phyloP scores from a whole-genome alignment of 2,329 filamentous ascomycete species.

The Cordyceps cateniannulata region DNA sequence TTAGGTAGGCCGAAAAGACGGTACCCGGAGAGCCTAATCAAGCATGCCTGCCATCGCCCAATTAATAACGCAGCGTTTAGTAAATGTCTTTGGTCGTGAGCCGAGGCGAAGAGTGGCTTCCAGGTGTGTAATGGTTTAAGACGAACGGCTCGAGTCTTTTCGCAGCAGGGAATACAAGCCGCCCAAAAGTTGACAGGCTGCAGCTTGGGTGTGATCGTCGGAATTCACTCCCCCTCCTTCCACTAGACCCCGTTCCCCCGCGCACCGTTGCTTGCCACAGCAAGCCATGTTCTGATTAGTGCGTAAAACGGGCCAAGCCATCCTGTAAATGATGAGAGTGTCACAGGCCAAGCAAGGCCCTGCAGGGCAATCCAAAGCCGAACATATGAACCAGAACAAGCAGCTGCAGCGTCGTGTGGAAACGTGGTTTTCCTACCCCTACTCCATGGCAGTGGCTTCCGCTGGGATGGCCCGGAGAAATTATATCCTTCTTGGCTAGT shows the following conservation, averaged over 20 bases:
- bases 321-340: background rate
- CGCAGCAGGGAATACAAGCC: background rate
- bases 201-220: background rate
- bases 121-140: background rate
- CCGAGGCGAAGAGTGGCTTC: background rate
- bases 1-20: background rate
- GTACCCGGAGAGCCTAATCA: background rate
- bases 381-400: background rate
- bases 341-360: background rate
- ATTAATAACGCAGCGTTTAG: background rate
- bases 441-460: background rate
- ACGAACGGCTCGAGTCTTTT: background rate
- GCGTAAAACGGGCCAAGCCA: background rate
- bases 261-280: constrained; percentile 8
- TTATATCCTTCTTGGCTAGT: background rate
- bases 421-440: background rate
- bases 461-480: background rate
- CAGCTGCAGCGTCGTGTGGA: background rate
- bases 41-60: background rate
- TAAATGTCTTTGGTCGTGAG: background rate
- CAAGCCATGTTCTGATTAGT: constrained; percentile 8
- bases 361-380: background rate
- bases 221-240: background rate
- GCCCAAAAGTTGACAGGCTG: background rate
- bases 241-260: constrained; percentile 6